A percentile compares a stretch with the other conserved stretches of the same genome.
These are phyloP conservation scores for Pseudogymnoascus destructans DNA, from an alignment of 2,329 filamentous ascomycete species.

Conservation along the genomic window DNA sequence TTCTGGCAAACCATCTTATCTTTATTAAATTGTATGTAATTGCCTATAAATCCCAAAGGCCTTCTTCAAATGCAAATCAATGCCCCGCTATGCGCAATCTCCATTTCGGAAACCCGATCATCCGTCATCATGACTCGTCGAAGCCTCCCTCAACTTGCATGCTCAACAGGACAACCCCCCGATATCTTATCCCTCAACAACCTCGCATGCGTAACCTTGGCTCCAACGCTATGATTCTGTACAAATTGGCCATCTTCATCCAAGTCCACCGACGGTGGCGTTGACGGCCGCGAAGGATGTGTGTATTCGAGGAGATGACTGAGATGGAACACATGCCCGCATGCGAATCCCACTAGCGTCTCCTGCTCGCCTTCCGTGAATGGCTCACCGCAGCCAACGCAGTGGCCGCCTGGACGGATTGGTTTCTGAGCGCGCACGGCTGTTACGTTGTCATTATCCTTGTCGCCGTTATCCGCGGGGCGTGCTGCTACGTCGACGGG, in stretches of 20 bases:
- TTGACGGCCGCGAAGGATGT: constrained; percentile 30
- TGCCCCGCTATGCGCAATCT: not conserved
- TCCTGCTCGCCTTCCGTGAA: constrained; percentile 53
- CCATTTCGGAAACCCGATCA: not conserved
- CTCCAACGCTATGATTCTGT: constrained; percentile 55
- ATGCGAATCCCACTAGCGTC: constrained; percentile 67
- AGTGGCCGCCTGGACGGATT: constrained; percentile 43
- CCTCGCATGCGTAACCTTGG: constrained; percentile 78
- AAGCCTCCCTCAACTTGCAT: not conserved
- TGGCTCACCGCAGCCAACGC: constrained; percentile 42
- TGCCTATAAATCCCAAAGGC: not conserved
- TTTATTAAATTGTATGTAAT: not conserved
- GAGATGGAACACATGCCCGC: constrained; percentile 71
- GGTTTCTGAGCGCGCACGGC: constrained; percentile 10
- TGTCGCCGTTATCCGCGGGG: constrained; percentile 14
- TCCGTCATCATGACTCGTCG: constrained; percentile 1
- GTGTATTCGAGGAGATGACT: constrained; percentile 48
- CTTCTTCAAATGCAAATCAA: not conserved
- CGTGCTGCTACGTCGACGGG: constrained; percentile 28
- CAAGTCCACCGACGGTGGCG: constrained; percentile 27
- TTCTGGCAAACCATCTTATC: not conserved
- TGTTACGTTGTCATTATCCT: constrained; percentile 12
- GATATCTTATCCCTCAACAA: constrained; percentile 58
- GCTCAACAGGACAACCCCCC: constrained; percentile 50
- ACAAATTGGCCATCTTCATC: constrained; percentile 33